These are phyloP conservation scores for Passalora sequoiae DNA, from an alignment of 2,329 filamentous ascomycete genomes.

Conservation along the genomic window DNA sequence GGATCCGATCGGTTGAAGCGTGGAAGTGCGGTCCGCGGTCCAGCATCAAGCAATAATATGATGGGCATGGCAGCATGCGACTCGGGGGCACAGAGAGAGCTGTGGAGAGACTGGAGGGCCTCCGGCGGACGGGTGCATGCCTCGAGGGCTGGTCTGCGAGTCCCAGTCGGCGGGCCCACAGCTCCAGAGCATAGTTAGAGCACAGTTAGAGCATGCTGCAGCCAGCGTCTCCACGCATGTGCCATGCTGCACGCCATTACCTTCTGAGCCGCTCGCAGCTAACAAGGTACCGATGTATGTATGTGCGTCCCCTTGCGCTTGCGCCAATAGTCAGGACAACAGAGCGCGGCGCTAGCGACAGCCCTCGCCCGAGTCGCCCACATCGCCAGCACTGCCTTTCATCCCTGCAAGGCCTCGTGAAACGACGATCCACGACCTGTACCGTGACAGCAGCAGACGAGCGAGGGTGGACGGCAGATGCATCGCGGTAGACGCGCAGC, in stretches of 20 bases:
- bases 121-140: too few relatives aligned
- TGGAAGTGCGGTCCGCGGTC: slow-evolving; percentile 5
- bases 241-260: background rate
- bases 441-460: background rate
- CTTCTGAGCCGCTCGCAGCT: background rate
- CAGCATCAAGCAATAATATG: slow-evolving; percentile 1
- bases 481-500: background rate
- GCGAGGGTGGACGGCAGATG: too few relatives aligned
- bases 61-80: background rate
- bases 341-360: background rate
- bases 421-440: background rate
- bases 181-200: too few relatives aligned
- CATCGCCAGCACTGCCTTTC: too few relatives aligned
- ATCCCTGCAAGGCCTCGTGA: too few relatives aligned
- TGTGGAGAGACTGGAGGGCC: too few relatives aligned
- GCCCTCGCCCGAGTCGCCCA: too few relatives aligned
- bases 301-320: background rate
- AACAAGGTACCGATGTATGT: too few relatives aligned
- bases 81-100: background rate
- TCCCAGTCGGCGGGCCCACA: too few relatives aligned
- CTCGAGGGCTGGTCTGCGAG: too few relatives aligned
- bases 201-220: background rate
- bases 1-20: slow-evolving; percentile 8
- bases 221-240: slow-evolving; percentile 1
- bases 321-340: background rate